phyloP scores from a whole-genome alignment of 768 basidiomycete genomes.

The Tricholoma saponaceum region DNA sequence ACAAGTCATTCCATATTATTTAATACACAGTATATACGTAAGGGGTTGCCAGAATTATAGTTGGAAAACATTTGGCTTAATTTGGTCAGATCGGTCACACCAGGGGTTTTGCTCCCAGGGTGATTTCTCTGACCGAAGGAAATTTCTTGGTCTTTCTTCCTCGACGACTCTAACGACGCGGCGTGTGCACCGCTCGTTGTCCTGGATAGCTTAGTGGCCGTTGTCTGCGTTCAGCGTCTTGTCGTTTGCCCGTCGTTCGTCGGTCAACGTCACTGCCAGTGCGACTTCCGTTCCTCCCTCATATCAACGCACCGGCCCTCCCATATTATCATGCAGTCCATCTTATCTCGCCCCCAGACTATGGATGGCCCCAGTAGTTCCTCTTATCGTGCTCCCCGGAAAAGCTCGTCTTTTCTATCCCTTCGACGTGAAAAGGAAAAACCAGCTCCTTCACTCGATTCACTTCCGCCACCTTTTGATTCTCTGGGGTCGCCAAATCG shows the following conservation, averaged over 20 bases:
- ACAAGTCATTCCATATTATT: no score
- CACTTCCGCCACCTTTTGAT: constrained; percentile 18
- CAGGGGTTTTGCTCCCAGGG: not conserved
- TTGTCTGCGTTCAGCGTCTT: not conserved
- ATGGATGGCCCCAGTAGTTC: constrained; percentile 21
- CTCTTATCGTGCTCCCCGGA: constrained; percentile 41
- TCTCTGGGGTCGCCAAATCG: constrained; percentile 25
- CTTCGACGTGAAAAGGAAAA: constrained; percentile 47
- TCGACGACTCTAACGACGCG: not conserved
- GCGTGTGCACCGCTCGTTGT: not conserved
- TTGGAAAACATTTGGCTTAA: not conserved
- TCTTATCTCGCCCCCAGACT: constrained; percentile 31
- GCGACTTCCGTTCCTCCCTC: constrained; percentile 1
- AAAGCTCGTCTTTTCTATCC: constrained; percentile 56
- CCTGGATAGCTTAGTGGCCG: not conserved
- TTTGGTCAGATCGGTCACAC: not conserved
- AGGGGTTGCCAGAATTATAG: no score
- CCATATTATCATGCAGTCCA: constrained; percentile 29
- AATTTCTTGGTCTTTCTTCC: not conserved
- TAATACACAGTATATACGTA: not conserved
- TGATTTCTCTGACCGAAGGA: not conserved
- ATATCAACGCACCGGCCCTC: not conserved
- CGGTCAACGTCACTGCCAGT: not conserved
- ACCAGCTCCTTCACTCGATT: constrained; percentile 18
- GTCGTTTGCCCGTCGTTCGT: not conserved